Conservation (phyloP, 148 eudicot genomes). For the Chenopodium suecicum region DNA sequence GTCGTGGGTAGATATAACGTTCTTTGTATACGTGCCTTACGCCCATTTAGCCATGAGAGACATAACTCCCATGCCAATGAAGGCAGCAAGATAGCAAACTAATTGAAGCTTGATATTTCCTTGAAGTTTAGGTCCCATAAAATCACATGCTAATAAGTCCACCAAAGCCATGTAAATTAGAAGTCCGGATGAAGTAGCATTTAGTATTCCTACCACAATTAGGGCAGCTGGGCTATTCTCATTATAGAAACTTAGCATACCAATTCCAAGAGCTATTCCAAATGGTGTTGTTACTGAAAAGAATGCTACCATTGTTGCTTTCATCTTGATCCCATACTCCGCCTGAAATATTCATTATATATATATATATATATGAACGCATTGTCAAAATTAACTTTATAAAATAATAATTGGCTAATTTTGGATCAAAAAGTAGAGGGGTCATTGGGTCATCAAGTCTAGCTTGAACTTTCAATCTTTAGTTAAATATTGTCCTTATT, state of each 20-base stretch:
- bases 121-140: slow-evolving; percentile 52
- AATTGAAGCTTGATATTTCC: slow-evolving; percentile 48
- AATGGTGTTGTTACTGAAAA: slow-evolving; percentile 59
- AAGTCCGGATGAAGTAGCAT: slow-evolving; percentile 54
- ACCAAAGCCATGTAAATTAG: slow-evolving; percentile 67
- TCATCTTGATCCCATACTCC: slow-evolving; percentile 41
- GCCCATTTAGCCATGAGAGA: slow-evolving; percentile 72
- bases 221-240: slow-evolving; percentile 55
- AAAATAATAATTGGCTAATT: no score
- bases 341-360: slow-evolving; percentile 28
- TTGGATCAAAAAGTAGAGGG: neutral
- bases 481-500: no score
- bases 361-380: neutral
- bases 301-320: slow-evolving; percentile 50
- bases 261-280: slow-evolving; percentile 55
- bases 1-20: neutral
- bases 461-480: no score
- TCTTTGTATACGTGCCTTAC: neutral
- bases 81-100: slow-evolving; percentile 36
- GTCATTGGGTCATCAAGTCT: no score
- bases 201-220: slow-evolving; percentile 49
- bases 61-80: slow-evolving; percentile 54
- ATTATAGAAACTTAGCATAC: slow-evolving; percentile 36
- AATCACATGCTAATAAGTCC: slow-evolving; percentile 54
- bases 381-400: no score